These are phyloP conservation scores for Leccinum subrobustum DNA, from an alignment of 1,284 basidiomycete species.

Conservation along the genomic window DNA sequence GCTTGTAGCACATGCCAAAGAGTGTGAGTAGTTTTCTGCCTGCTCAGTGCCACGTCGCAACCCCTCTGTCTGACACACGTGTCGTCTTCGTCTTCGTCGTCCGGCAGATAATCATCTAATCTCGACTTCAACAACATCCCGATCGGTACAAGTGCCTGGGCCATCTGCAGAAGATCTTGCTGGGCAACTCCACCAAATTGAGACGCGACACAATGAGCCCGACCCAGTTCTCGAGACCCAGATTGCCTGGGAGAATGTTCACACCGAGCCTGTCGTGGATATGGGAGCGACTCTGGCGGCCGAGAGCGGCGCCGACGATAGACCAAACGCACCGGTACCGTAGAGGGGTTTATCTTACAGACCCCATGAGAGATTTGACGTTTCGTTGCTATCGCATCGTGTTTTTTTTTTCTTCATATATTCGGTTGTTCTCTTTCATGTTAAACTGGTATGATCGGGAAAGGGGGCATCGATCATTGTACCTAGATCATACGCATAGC, in stretches of 20 bases:
- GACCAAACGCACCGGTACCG: constrained; percentile 1
- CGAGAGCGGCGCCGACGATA: background rate
- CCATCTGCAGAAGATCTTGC: background rate
- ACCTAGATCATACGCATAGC: constrained; percentile 10
- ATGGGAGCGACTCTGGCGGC: background rate
- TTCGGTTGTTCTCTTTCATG: background rate
- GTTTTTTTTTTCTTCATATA: background rate
- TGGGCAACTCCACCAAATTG: constrained; percentile 1
- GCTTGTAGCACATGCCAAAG: constrained; percentile 59
- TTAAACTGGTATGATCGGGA: background rate
- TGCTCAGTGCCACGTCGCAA: background rate
- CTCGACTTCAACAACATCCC: constrained; percentile 8
- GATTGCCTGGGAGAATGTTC: constrained; percentile 5
- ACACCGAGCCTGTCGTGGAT: background rate
- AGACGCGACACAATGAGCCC: background rate
- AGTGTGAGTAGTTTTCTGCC: constrained; percentile 49
- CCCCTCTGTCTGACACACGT: constrained; percentile 3
- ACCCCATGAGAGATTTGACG: background rate
- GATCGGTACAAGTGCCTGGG: constrained; percentile 8
- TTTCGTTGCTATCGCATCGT: background rate
- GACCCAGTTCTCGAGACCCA: background rate
- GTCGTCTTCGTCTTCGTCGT: background rate
- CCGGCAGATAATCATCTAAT: constrained; percentile 51
- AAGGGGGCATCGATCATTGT: constrained; percentile 10
- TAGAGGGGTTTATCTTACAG: background rate